phyloP scores from a whole-genome alignment of 805 yeast species.

The Candida hispaniensis region DNA sequence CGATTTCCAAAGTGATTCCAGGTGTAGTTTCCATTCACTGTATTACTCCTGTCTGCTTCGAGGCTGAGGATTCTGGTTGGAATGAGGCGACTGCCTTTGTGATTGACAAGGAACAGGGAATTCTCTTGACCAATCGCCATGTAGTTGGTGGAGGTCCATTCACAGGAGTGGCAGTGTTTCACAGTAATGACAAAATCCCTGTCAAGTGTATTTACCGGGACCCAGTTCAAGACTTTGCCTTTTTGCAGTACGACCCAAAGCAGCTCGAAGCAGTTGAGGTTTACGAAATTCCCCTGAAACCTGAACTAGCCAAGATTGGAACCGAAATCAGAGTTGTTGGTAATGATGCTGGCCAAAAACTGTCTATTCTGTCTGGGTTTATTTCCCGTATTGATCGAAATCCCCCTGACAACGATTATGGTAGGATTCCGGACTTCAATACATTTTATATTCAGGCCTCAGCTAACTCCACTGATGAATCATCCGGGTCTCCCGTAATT shows the following conservation, averaged over 20 bases:
- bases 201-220: conserved; percentile 81
- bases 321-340: conserved; percentile 90
- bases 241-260: conserved; percentile 64
- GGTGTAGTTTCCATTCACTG: conserved; percentile 86
- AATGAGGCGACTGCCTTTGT: conserved; percentile 87
- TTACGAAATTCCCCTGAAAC: conserved; percentile 53
- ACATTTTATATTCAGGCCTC: conserved; percentile 94
- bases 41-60: conserved; percentile 72
- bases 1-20: conserved; percentile 70
- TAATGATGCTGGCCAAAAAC: conserved; percentile 90
- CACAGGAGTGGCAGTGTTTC: conserved; percentile 81
- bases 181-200: conserved; percentile 86
- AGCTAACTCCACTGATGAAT: conserved; percentile 94
- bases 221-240: conserved; percentile 93
- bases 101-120: conserved; percentile 71
- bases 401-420: conserved; percentile 79
- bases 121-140: conserved; percentile 83
- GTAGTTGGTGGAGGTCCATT: conserved; percentile 96
- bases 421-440: conserved; percentile 87
- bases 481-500: conserved; percentile 94
- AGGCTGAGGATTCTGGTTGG: conserved; percentile 68
- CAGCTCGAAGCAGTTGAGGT: conserved; percentile 67
- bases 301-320: conserved; percentile 82
- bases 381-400: conserved; percentile 76
- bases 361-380: conserved; percentile 79